phyloP scores from a whole-genome alignment of 768 basidiomycete species.

The Lactifluus subvellereus region DNA sequence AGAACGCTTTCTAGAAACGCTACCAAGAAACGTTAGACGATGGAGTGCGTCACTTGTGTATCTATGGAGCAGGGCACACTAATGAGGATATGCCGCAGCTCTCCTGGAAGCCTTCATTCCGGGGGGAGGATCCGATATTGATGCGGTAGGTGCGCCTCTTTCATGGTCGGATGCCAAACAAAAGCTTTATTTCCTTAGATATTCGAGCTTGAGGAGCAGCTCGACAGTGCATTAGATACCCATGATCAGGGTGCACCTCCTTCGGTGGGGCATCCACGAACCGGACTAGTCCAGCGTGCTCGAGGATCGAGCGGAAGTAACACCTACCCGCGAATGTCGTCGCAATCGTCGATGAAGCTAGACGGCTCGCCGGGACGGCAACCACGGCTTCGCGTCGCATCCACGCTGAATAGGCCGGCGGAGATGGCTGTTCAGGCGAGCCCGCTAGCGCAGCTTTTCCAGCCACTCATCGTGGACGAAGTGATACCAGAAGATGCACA shows the following conservation, averaged over 20 bases:
- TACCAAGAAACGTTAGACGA: constrained; percentile 72
- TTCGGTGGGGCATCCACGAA: constrained; percentile 30
- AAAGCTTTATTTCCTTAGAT: constrained; percentile 39
- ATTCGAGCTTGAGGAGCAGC: constrained; percentile 72
- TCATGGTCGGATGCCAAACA: not conserved
- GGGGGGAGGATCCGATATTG: constrained; percentile 70
- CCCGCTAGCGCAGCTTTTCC: constrained; percentile 71
- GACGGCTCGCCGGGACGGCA: constrained; percentile 9
- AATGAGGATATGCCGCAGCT: constrained; percentile 38
- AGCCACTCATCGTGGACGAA: constrained; percentile 56
- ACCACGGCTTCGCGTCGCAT: constrained; percentile 39
- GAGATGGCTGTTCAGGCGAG: constrained; percentile 42
- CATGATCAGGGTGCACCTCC: constrained; percentile 33
- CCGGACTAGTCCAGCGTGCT: constrained; percentile 27
- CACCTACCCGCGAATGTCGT: constrained; percentile 3
- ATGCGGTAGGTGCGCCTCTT: constrained; percentile 45
- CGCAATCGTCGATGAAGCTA: constrained; percentile 10
- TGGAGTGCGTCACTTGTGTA: constrained; percentile 49
- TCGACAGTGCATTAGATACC: constrained; percentile 52
- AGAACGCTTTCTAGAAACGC: constrained; percentile 64
- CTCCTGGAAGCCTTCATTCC: constrained; percentile 67
- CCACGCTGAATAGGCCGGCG: constrained; percentile 37
- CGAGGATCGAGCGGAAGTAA: constrained; percentile 4
- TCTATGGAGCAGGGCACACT: not conserved
- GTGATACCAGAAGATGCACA: constrained; percentile 33